Percentiles rank a stretch among this genome's conserved stretches.
phyloP scores from a whole-genome alignment of 805 yeast genomes.

The Yamadazyma tumulicola region DNA sequence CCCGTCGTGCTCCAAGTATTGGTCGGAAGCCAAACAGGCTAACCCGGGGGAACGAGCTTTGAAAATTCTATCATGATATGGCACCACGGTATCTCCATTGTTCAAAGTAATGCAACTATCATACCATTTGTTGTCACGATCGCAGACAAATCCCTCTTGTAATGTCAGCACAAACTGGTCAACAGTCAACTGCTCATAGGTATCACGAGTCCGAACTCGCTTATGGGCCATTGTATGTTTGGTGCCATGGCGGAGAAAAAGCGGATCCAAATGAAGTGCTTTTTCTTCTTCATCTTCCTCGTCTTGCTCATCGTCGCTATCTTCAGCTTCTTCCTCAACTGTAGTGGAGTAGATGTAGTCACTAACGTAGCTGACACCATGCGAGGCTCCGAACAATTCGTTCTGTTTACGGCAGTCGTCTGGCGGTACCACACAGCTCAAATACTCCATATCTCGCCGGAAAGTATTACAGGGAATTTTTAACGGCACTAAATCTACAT shows the following conservation, averaged over 20 bases:
- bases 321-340: slow-evolving; percentile 14
- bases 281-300: slow-evolving; percentile 11
- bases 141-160: too few species aligned
- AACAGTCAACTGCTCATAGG: slow-evolving; percentile 13
- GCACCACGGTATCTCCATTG: slow-evolving; percentile 23
- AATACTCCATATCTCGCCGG: slow-evolving; percentile 47
- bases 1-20: slow-evolving; percentile 20
- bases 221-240: slow-evolving; percentile 14
- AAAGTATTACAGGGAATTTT: slow-evolving; percentile 45
- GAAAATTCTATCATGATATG: slow-evolving; percentile 34
- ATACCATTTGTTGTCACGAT: slow-evolving; percentile 22
- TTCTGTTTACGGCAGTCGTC: slow-evolving; percentile 35
- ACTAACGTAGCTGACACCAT: slow-evolving; percentile 23
- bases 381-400: slow-evolving; percentile 34
- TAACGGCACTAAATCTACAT: slow-evolving; percentile 56
- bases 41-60: slow-evolving; percentile 27
- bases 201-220: slow-evolving; percentile 12
- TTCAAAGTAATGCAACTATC: slow-evolving; percentile 32
- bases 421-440: slow-evolving; percentile 46
- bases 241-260: slow-evolving; percentile 11
- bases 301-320: slow-evolving; percentile 12
- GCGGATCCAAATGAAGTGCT: slow-evolving; percentile 18
- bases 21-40: slow-evolving; percentile 20
- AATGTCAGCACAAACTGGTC: too few species aligned
- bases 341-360: slow-evolving; percentile 24